Conservation (phyloP, 2,329 filamentous ascomycete genomes). For the Diaporthe helianthi region DNA sequence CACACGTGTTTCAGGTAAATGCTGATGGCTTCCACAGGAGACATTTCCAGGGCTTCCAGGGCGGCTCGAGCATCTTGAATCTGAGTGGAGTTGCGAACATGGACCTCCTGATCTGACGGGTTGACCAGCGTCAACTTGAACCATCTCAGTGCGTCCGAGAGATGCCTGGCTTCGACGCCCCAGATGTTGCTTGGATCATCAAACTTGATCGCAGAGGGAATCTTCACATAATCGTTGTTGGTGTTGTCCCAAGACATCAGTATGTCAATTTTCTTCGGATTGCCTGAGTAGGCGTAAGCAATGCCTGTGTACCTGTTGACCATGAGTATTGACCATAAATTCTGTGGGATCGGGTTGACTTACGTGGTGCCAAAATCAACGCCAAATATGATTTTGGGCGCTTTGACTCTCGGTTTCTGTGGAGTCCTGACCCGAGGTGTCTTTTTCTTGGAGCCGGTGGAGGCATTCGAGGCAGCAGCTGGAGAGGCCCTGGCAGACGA, state of each 20-base stretch:
- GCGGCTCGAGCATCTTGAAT: conserved; percentile 32
- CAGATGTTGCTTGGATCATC: rapidly evolving
- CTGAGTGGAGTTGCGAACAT: conserved; percentile 38
- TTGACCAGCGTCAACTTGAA: conserved; percentile 52
- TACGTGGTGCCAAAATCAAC: conserved; percentile 58
- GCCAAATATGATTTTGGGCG: conserved; percentile 46
- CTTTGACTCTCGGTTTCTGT: background rate
- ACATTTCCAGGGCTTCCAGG: conserved; percentile 33
- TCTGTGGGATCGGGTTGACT: conserved; percentile 33
- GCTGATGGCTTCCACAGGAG: conserved; percentile 42
- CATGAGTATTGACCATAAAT: background rate
- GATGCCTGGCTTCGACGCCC: conserved; percentile 46
- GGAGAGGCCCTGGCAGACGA: background rate
- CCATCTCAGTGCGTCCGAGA: conserved; percentile 44
- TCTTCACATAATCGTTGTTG: conserved; percentile 44
- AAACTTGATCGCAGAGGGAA: conserved; percentile 41
- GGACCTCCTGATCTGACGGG: conserved; percentile 39
- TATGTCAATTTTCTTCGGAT: conserved; percentile 41
- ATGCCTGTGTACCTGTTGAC: conserved; percentile 48
- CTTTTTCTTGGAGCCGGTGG: background rate
- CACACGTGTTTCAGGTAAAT: conserved; percentile 46
- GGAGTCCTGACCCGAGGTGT: no score
- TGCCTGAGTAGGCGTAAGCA: conserved; percentile 46
- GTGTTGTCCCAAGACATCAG: conserved; percentile 43
- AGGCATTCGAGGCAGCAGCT: background rate